Conservation (phyloP, 768 basidiomycete species). For the Cubamyces lactineus region DNA sequence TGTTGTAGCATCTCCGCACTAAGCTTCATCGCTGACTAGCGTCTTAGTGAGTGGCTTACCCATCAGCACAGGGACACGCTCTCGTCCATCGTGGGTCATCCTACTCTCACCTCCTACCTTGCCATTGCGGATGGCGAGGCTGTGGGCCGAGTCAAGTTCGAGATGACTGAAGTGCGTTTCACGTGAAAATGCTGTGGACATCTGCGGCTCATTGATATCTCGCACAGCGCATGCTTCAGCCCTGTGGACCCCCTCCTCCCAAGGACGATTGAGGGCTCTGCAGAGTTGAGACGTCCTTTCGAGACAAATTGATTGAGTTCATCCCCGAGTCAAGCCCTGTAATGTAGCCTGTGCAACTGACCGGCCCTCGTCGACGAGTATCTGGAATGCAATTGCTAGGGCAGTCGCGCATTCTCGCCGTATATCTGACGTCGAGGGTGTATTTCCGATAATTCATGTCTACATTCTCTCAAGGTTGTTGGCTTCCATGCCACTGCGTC, state of each 20-base stretch:
- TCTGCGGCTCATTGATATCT: neutral
- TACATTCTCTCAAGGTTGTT: neutral
- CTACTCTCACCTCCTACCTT: constrained; percentile 81
- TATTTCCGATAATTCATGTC: constrained; percentile 10
- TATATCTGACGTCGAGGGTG: neutral
- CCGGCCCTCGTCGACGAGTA: neutral
- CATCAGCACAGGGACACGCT: constrained; percentile 98
- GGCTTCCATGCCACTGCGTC: constrained; percentile 1
- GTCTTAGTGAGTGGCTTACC: constrained; percentile 89
- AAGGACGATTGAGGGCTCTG: constrained; percentile 74
- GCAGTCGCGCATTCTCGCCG: neutral
- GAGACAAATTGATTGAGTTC: neutral
- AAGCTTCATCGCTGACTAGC: constrained; percentile 16
- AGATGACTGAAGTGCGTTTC: constrained; percentile 86
- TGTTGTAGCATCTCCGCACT: constrained; percentile 36
- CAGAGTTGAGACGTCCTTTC: neutral
- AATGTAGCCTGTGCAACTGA: constrained; percentile 10
- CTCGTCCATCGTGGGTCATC: constrained; percentile 90
- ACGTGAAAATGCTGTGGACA: neutral
- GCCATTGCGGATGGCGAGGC: constrained; percentile 94
- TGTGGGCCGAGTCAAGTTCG: constrained; percentile 87
- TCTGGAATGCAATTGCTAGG: neutral
- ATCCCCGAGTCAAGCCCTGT: constrained; percentile 10
- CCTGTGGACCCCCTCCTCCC: constrained; percentile 88
- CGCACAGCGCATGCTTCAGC: constrained; percentile 86